Base-by-base conservation (phyloP, 805 yeast species). In the Candida oleophila region DNA sequence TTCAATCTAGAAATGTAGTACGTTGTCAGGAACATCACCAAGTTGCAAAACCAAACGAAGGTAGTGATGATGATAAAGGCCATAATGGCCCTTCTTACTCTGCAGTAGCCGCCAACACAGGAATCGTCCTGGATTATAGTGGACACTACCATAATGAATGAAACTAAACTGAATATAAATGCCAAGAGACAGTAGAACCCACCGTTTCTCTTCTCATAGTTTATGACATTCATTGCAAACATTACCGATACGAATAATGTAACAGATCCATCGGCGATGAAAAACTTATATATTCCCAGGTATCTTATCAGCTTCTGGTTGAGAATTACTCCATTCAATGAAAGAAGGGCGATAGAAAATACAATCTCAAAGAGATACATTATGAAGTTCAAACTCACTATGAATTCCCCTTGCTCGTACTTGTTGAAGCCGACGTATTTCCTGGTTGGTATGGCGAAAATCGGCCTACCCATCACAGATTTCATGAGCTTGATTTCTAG, bases 141-240 rank as follows among this genome's bases (percentile, higher is more conserved):
- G 4, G 67, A 53, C 1, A 60, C 50, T 11, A 65, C 61, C 41
- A 65, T 57, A 5, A 66, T 55, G 49, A 73, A 66, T 4, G 75
- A 60, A 14, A 68, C 65, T 8, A 69, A 49, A 32, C 70, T 65
- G 50, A 72, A 51, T 3, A 71, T 40, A 18, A 64, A 50, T 2
- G 71, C 68, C 2, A 65, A 54, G 11, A 66, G 45, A 43, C 75
- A 69, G 46, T 70, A 72, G 44, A 71, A 68, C 22, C 71, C 64
- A 2, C 76, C 76, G 46, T 69, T 69, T 44, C 73, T 52, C 44
- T 54, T 61, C 44, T 70, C 77, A 46, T 66, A 72, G 44, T 64
- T 65, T 43, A 73, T 60, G n/a, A 68, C 48, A n/a, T 61, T 62
- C 16, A 64, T 57, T 22, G 73, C 56, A 49, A 73, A 70, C 28